Base-by-base conservation (phyloP, 163 green algal genomes). In the Scenedesmus sp. region DNA sequence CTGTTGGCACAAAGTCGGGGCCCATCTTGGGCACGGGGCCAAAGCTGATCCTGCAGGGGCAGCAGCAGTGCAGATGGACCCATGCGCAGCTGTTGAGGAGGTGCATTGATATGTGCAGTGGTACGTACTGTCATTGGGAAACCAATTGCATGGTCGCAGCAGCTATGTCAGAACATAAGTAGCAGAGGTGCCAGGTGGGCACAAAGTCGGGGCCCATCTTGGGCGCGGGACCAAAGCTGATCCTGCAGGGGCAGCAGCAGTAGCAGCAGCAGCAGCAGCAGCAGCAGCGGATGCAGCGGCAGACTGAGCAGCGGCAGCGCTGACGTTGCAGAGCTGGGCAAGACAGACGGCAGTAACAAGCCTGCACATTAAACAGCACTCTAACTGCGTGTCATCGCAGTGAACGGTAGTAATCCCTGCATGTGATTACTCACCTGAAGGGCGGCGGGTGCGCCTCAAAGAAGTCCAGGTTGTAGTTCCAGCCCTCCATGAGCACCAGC, bases 401-500 rank as follows among this genome's bases (percentile, higher is more conserved):
- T 20, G 10, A 16, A 23, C 62, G 20, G 9, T 70, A 70, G 62
- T 70, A 18, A 70, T 70, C 62, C 9, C 62, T 18, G 16, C 12
- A 12, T 70, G 62, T 70, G 62, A 70, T 70, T 13, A 88, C 86
- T 81, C 26, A 91, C 87, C 87, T 89, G 84, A 91, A 91, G 26
- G 84, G 84, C 16, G 73, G 85, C 20, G 90, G 84, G 83, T 93
- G 85, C 6, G 85, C 90, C 3, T 90, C 84, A 60, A 93, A 91
- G 52, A 93, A 93, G n/a, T 91, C 84, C 13, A 93, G 76, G 46
- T 88, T 88, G 73, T 88, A 88, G 77, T 93, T 93, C 90, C 90
- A 93, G 52, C 90, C 90, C 90, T 92, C 89, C 82, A 89, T 92
- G 12, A 92, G 83, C 18, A 60, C 84, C 2, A 90, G 5, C 20